A percentile compares a stretch with the other conserved stretches of the same genome.
These are phyloP conservation scores for Tetracentron sinense DNA, from an alignment of 164 flowering plant genomes.

Conservation along the genomic window DNA sequence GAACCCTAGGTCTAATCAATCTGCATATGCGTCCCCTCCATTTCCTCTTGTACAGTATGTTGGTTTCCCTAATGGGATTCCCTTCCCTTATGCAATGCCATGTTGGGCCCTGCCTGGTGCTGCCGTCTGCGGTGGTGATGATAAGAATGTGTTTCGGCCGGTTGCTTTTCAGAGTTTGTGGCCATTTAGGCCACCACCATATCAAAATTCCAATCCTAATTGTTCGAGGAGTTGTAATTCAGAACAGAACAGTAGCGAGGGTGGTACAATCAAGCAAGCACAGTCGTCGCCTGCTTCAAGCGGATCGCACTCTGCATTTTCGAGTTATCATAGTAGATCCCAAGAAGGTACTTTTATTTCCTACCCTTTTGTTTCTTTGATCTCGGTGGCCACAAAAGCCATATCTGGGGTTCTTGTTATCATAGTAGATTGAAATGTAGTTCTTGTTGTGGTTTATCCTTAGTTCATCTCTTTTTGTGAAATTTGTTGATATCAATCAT, in stretches of 20 bases:
- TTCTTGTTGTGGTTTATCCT: too few relatives aligned
- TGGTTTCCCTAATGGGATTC: constrained; percentile 15
- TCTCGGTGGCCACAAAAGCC: neutral
- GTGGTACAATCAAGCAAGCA: too few relatives aligned
- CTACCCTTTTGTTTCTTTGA: neutral
- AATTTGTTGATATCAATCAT: too few relatives aligned
- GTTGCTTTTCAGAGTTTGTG: constrained; percentile 7
- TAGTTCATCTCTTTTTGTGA: too few relatives aligned
- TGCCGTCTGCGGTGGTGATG: constrained; percentile 7
- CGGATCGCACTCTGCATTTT: constrained; percentile 16
- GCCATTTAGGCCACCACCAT: too few relatives aligned
- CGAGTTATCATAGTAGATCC: constrained; percentile 15
- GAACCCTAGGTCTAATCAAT: neutral
- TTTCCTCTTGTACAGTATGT: constrained; percentile 5
- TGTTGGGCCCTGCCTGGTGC: constrained; percentile 14
- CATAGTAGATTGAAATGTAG: too few relatives aligned
- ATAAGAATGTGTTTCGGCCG: constrained; percentile 15
- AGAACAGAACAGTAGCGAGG: neutral
- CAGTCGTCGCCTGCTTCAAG: neutral
- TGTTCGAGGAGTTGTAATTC: neutral
- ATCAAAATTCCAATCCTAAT: neutral
- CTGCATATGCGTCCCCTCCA: neutral
- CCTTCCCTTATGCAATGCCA: constrained; percentile 23
- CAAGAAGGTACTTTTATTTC: constrained; percentile 4
- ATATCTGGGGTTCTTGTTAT: too few relatives aligned